Percentiles rank a stretch among this genome's conserved stretches.
phyloP scores from a whole-genome alignment of 2,329 filamentous ascomycete genomes.

The Rasamsonia emersonii region DNA sequence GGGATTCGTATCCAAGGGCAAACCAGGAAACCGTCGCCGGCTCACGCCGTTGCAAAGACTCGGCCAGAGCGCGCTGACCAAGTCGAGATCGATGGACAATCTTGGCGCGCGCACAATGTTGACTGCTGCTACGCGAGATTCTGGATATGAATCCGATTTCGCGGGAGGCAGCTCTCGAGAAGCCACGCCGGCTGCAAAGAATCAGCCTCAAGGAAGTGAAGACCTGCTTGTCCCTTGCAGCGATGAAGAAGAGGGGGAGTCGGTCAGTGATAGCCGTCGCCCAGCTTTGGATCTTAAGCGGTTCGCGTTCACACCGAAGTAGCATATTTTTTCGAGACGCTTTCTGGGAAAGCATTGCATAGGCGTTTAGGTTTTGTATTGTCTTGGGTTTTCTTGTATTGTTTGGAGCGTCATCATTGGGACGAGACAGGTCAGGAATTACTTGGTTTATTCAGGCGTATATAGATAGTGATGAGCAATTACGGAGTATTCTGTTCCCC shows the following conservation, averaged over 20 bases:
- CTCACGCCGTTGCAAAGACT: slow-evolving; percentile 35
- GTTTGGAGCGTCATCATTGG: slow-evolving; percentile 2
- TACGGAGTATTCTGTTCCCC: no score
- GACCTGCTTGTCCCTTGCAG: slow-evolving; percentile 44
- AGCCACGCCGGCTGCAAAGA: not conserved
- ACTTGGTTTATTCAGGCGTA: no score
- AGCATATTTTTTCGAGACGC: slow-evolving; percentile 3
- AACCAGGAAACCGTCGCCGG: slow-evolving; percentile 12
- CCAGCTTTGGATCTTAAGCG: slow-evolving; percentile 25
- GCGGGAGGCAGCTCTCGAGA: slow-evolving; percentile 2
- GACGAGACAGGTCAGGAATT: no score
- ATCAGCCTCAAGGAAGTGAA: slow-evolving; percentile 40
- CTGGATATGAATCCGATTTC: slow-evolving; percentile 12
- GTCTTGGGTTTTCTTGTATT: slow-evolving; percentile 1
- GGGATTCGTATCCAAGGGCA: slow-evolving; percentile 4
- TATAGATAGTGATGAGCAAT: no score
- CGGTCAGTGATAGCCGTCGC: slow-evolving; percentile 4
- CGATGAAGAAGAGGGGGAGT: slow-evolving; percentile 34
- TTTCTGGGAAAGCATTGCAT: slow-evolving; percentile 7
- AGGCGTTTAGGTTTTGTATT: slow-evolving; percentile 4
- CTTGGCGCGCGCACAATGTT: slow-evolving; percentile 12
- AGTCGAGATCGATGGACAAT: slow-evolving; percentile 28
- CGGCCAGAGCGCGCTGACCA: slow-evolving; percentile 30
- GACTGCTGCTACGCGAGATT: slow-evolving; percentile 6
- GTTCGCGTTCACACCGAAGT: slow-evolving; percentile 27